Conservation (phyloP, 2,329 filamentous ascomycete species). For the Colletotrichum destructivum region DNA sequence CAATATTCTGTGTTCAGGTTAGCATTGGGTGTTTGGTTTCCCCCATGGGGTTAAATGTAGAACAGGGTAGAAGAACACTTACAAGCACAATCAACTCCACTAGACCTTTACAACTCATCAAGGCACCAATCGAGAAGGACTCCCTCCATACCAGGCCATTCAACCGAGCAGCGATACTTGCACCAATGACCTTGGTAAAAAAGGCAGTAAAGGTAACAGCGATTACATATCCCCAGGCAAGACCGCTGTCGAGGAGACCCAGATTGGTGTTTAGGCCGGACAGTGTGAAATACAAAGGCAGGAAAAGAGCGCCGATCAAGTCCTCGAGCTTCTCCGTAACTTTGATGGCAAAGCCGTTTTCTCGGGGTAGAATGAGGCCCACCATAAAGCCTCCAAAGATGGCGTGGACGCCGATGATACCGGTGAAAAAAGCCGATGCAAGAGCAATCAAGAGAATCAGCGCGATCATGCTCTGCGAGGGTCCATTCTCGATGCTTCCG, state of each 20-base stretch:
- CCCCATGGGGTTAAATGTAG: too few relatives aligned
- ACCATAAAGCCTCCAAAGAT: slow-evolving; percentile 96
- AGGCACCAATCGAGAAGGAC: slow-evolving; percentile 85
- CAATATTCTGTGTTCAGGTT: slow-evolving; percentile 68
- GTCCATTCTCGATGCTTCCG: slow-evolving; percentile 87
- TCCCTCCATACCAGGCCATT: slow-evolving; percentile 92
- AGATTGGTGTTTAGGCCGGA: slow-evolving; percentile 92
- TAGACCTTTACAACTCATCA: slow-evolving; percentile 98
- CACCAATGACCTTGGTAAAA: slow-evolving; percentile 86
- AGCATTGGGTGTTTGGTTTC: background rate
- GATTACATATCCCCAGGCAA: slow-evolving; percentile 91
- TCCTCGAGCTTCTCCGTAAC: slow-evolving; percentile 96
- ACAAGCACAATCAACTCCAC: slow-evolving; percentile 96
- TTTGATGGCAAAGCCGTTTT: slow-evolving; percentile 91
- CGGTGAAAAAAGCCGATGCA: slow-evolving; percentile 86
- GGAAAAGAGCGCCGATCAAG: slow-evolving; percentile 84
- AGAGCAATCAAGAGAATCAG: slow-evolving; percentile 86
- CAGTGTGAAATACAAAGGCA: slow-evolving; percentile 93
- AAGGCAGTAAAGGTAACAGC: slow-evolving; percentile 88
- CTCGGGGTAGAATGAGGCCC: slow-evolving; percentile 90
- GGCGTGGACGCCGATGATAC: slow-evolving; percentile 91
- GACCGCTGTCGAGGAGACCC: slow-evolving; percentile 84
- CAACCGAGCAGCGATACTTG: slow-evolving; percentile 81
- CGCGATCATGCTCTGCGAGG: slow-evolving; percentile 86
- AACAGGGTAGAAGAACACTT: slow-evolving; percentile 51